Conservation (phyloP, 495 filamentous ascomycete genomes). For the Podospora comata region DNA sequence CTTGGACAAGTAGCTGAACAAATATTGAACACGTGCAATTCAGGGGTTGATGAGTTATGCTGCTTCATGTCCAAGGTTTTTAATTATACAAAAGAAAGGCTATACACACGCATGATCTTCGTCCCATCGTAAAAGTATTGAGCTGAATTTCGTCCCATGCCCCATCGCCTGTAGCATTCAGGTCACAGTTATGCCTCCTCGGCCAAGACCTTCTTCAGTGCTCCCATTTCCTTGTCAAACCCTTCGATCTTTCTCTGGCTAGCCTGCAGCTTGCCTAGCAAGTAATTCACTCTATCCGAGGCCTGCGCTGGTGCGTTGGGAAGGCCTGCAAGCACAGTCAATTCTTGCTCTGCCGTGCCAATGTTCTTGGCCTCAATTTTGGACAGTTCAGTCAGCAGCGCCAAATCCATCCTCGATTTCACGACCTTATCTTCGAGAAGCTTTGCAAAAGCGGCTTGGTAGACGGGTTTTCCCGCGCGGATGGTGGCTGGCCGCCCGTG, state of each 20-base stretch:
- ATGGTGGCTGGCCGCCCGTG: slow-evolving; percentile 75
- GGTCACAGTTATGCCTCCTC: slow-evolving; percentile 17
- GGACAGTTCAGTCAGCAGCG: slow-evolving; percentile 61
- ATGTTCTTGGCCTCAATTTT: slow-evolving; percentile 72
- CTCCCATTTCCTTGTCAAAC: slow-evolving; percentile 69
- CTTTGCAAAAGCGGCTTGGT: slow-evolving; percentile 72
- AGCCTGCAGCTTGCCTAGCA: slow-evolving; percentile 65
- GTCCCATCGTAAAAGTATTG: not conserved
- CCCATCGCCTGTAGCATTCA: not conserved
- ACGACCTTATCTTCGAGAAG: slow-evolving; percentile 71
- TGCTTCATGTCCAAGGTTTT: not conserved
- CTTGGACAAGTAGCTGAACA: too few species aligned
- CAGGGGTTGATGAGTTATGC: not conserved
- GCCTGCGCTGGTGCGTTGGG: slow-evolving; percentile 63
- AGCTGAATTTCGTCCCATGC: not conserved
- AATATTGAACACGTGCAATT: too few species aligned
- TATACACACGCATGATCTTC: not conserved
- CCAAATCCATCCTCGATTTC: slow-evolving; percentile 69
- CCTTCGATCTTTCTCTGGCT: slow-evolving; percentile 72
- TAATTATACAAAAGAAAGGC: not conserved
- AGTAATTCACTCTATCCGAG: slow-evolving; percentile 59
- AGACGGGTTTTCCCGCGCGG: slow-evolving; percentile 82
- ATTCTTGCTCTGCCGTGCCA: slow-evolving; percentile 74
- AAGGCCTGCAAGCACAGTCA: slow-evolving; percentile 59
- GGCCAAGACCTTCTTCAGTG: slow-evolving; percentile 61